Conservation (phyloP, 2,329 filamentous ascomycete genomes). For the Botrytis byssoidea region DNA sequence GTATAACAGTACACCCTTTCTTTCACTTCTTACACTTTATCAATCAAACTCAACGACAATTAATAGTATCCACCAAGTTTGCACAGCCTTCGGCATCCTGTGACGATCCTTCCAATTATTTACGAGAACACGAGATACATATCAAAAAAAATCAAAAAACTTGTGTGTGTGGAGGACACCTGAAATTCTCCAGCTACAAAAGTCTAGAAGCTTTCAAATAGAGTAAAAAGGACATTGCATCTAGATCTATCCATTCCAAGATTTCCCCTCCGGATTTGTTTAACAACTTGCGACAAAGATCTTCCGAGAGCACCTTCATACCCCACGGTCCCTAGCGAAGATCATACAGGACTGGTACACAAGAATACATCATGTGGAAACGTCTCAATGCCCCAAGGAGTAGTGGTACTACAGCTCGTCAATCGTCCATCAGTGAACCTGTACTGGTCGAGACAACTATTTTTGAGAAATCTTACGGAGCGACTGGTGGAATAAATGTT, state of each 20-base stretch:
- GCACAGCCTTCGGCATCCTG: conserved; percentile 19
- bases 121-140: conserved; percentile 22
- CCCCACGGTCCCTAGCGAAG: conserved; percentile 23
- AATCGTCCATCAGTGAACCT: conserved; percentile 46
- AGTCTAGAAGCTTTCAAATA: conserved; percentile 1
- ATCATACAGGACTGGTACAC: conserved; percentile 28
- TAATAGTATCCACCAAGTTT: background rate
- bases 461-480: conserved; percentile 45
- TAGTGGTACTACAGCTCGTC: conserved; percentile 38
- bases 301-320: background rate
- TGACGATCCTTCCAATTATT: conserved; percentile 17
- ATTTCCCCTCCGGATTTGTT: background rate
- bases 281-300: background rate
- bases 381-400: conserved; percentile 42
- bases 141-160: background rate
- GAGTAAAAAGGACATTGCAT: background rate
- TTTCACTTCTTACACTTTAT: background rate
- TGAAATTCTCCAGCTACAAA: conserved; percentile 13
- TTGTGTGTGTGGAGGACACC: background rate
- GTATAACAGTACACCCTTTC: background rate
- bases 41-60: background rate
- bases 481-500: conserved; percentile 39
- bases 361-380: conserved; percentile 51
- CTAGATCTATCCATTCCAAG: background rate
- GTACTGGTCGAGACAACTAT: conserved; percentile 46